Evolutionary conservation across 257 asterid genomes (phyloP).

Genomic region (Leptodermis oblonga): DNA sequence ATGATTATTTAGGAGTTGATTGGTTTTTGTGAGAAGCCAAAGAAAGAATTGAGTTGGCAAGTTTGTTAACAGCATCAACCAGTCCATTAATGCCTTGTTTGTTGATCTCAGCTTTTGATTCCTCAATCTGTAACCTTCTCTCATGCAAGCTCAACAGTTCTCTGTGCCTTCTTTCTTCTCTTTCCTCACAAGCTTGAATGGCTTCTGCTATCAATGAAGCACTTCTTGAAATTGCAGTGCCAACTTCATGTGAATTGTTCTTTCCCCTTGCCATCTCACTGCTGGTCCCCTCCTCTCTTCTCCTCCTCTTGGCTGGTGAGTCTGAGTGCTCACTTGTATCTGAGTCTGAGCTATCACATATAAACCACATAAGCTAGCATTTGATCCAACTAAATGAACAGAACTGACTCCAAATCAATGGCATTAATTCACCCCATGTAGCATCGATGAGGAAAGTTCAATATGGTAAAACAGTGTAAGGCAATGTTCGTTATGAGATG

Average conservation of each 20-base stretch:
- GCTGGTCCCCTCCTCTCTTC: constrained; percentile 33
- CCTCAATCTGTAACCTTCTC: constrained; percentile 69
- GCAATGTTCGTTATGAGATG: no score
- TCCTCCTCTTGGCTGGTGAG: constrained; percentile 66
- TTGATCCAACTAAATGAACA: not conserved
- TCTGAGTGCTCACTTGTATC: constrained; percentile 56
- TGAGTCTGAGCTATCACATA: constrained; percentile 24
- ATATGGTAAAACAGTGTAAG: not conserved
- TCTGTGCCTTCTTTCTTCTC: constrained; percentile 67
- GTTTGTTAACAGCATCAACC: constrained; percentile 78
- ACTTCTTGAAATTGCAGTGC: constrained; percentile 59
- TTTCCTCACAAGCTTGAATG: constrained; percentile 60
- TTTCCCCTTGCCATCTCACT: constrained; percentile 9
- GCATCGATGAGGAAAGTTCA: no score
- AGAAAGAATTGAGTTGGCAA: constrained; percentile 69
- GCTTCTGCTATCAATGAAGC: constrained; percentile 68
- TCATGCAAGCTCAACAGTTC: constrained; percentile 62
- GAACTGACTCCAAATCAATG: not conserved
- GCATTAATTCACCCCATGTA: no score
- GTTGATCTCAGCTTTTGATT: constrained; percentile 69
- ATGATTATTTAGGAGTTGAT: constrained; percentile 20
- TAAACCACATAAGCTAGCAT: constrained; percentile 12
- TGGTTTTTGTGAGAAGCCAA: constrained; percentile 47
- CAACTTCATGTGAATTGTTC: constrained; percentile 40
- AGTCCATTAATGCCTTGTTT: constrained; percentile 72